phyloP scores from a whole-genome alignment of 1,139 yeast species.

The Blastobotrys malaysiensis region DNA sequence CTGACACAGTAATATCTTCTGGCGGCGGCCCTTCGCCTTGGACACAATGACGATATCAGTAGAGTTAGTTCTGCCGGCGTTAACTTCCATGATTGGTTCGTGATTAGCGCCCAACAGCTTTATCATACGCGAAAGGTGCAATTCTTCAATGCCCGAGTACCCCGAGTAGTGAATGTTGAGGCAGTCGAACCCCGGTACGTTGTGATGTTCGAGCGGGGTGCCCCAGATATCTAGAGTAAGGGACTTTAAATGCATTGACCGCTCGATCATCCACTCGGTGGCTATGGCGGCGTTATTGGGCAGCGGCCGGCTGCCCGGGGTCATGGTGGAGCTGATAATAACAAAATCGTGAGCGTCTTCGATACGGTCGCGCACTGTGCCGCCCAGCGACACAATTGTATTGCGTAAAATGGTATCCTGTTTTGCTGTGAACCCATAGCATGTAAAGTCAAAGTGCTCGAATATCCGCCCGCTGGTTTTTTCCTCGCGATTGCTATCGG shows the following conservation, averaged over 20 bases:
- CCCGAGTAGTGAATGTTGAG: constrained; percentile 68
- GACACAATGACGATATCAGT: constrained; percentile 7
- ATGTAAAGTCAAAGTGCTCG: constrained; percentile 18
- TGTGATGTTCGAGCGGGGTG: constrained; percentile 45
- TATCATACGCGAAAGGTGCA: constrained; percentile 67
- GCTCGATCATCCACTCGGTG: constrained; percentile 83
- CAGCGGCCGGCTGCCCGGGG: constrained; percentile 13
- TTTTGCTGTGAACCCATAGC: constrained; percentile 22
- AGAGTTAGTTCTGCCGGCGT: constrained; percentile 1
- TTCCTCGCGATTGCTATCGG: not conserved
- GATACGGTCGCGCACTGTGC: constrained; percentile 13
- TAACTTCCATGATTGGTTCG: constrained; percentile 36
- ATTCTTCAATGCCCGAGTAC: constrained; percentile 72
- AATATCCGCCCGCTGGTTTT: constrained; percentile 15
- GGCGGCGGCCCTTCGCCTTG: not conserved
- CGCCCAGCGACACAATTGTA: constrained; percentile 38
- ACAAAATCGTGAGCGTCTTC: constrained; percentile 10
- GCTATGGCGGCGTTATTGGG: constrained; percentile 18
- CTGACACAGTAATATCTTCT: constrained; percentile 5
- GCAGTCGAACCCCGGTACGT: constrained; percentile 32
- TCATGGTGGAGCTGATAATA: constrained; percentile 28
- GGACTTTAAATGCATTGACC: constrained; percentile 60
- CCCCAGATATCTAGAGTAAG: constrained; percentile 69
- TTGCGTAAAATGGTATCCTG: constrained; percentile 25
- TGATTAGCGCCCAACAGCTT: constrained; percentile 41